Evolutionary conservation across 2,329 filamentous ascomycete genomes (phyloP).

Genomic region (Claviceps quebecensis): DNA sequence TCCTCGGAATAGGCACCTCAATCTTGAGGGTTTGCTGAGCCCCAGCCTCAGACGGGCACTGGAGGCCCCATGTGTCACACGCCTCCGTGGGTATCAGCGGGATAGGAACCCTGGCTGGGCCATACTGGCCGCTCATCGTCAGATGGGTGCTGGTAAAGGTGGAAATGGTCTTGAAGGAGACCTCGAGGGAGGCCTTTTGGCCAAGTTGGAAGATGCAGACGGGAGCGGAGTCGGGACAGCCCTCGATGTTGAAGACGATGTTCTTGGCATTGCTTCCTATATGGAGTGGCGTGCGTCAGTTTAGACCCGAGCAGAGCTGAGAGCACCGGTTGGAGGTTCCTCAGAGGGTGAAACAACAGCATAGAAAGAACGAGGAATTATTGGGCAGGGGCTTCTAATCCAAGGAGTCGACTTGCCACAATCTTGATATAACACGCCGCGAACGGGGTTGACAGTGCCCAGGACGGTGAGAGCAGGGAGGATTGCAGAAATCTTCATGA

Average conservation of each 20-base stretch:
- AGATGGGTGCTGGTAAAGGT: neutral
- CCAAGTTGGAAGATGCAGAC: neutral
- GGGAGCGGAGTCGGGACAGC: constrained; percentile 2
- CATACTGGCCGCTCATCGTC: neutral
- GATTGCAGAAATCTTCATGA: neutral
- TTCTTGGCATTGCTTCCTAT: neutral
- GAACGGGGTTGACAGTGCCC: neutral
- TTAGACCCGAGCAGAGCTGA: too few relatives aligned
- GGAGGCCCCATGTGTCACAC: constrained; percentile 3
- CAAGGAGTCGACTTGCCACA: constrained; percentile 1
- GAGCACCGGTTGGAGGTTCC: too few relatives aligned
- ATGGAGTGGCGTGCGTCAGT: too few relatives aligned
- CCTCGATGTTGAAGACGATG: constrained; percentile 4
- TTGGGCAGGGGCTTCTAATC: too few relatives aligned
- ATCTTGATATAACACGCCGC: neutral
- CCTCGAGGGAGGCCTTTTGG: constrained; percentile 1
- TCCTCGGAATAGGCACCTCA: neutral
- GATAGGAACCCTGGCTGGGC: neutral
- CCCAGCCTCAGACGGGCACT: constrained; percentile 1
- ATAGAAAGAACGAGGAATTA: too few relatives aligned
- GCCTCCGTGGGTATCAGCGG: neutral
- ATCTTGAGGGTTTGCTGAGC: neutral
- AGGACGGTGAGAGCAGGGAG: neutral
- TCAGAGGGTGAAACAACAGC: too few relatives aligned
- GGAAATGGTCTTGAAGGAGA: constrained; percentile 1